phyloP scores from a whole-genome alignment of 345 rosid genomes.

The Ailanthus altissimus region DNA sequence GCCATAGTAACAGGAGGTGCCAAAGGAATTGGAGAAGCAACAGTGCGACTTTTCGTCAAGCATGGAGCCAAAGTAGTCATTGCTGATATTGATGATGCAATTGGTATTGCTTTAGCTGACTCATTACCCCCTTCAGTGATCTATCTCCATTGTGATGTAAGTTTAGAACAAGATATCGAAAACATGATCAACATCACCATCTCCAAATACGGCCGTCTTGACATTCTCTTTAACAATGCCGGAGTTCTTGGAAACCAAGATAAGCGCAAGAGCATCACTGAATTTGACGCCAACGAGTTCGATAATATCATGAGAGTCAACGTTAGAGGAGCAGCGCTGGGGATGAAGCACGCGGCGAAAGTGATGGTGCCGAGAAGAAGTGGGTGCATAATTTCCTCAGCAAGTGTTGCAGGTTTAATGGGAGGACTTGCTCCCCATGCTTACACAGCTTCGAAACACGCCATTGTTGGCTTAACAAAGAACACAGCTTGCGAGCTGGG shows the following conservation, averaged over 20 bases:
- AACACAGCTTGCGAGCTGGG: constrained; percentile 82
- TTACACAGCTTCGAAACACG: constrained; percentile 87
- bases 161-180: constrained; percentile 59
- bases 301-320: constrained; percentile 68
- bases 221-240: constrained; percentile 76
- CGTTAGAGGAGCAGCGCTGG: constrained; percentile 63
- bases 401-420: constrained; percentile 84
- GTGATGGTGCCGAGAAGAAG: constrained; percentile 55
- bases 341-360: constrained; percentile 82
- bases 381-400: constrained; percentile 69
- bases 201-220: constrained; percentile 50
- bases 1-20: constrained; percentile 82
- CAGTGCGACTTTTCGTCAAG: constrained; percentile 55
- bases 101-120: constrained; percentile 48
- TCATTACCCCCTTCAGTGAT: constrained; percentile 47
- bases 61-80: constrained; percentile 82
- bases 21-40: constrained; percentile 81
- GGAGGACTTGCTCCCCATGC: too few species aligned
- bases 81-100: constrained; percentile 63
- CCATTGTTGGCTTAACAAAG: constrained; percentile 74
- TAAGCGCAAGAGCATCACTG: constrained; percentile 62
- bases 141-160: constrained; percentile 66
- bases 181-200: constrained; percentile 51
- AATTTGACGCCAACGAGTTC: constrained; percentile 64
- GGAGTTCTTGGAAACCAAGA: constrained; percentile 73